Evolutionary conservation across 768 basidiomycete species (phyloP), one percentile per base, ranked within the genome.

Genomic region (Tremella yokohamensis): DNA sequence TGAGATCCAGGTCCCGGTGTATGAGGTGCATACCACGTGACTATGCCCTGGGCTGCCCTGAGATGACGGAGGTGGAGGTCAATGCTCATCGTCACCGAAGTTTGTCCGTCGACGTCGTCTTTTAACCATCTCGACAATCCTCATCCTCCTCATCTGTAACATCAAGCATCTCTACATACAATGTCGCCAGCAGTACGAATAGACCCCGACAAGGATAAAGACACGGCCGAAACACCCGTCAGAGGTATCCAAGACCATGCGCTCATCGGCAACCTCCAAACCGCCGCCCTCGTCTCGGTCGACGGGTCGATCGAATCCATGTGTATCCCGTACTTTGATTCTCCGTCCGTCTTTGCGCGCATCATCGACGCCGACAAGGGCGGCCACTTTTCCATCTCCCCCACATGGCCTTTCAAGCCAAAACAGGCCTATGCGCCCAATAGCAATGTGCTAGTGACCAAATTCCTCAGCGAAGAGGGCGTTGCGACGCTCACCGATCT

Each of bases 241-340:
- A 55, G 72, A 18, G 72, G 68, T 34, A 75, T 75, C 44, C 71
- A 76, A 40, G 72, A 78, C 50, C 72, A 78, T 64, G 77, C 77
- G 1, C 56, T 78, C 49, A 76, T 78, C 52, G 77, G 77, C 2
- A 76, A 76, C 54, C 59, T 78, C 1, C 63, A 67, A 48, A 76
- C 76, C 1, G 77, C 77, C 8, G 77, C 77, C 1, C 39, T 76
- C 25, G 61, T 78, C 49, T 68, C 65, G 11, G 42, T 94, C 62
- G 74, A 76, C 48, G 77, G 76, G 8, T 72, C 70, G n/a, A 75
- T 78, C 66, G 92, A 94, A 75, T 89, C 87, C 61, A 92, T 91
- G 76, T 96, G 92, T 68, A 83, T 93, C 24, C 91, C 91, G 1
- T 82, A 92, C 79, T 94, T 96, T 73, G 92, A 96, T 76, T 92